Percentiles rank a stretch among this genome's conserved stretches.
phyloP scores from a whole-genome alignment of 2,329 filamentous ascomycete species.

The Microdochium bolleyi region DNA sequence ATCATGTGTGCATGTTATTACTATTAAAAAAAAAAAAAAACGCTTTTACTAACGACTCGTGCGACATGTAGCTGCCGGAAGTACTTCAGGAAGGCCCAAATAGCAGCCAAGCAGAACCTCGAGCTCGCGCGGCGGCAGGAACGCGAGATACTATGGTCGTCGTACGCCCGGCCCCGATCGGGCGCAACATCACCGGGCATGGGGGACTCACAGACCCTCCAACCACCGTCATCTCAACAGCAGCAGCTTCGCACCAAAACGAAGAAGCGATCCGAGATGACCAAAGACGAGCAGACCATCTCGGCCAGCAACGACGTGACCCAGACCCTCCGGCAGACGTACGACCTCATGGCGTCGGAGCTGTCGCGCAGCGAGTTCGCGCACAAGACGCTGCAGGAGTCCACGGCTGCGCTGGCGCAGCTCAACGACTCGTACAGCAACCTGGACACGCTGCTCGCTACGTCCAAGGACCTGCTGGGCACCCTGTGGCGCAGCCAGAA shows the following conservation, averaged over 20 bases:
- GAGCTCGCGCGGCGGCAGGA: constrained; percentile 68
- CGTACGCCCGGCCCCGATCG: constrained; percentile 39
- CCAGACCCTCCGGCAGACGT: constrained; percentile 72
- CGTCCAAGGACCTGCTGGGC: constrained; percentile 66
- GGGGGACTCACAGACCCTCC: neutral
- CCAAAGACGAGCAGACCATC: constrained; percentile 60
- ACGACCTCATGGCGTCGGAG: constrained; percentile 79
- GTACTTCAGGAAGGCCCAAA: constrained; percentile 74
- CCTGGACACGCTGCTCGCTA: constrained; percentile 69
- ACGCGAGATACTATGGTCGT: constrained; percentile 65
- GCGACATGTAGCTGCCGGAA: constrained; percentile 46
- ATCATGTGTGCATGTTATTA: too few species aligned
- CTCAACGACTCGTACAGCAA: constrained; percentile 75
- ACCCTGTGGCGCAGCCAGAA: constrained; percentile 83
- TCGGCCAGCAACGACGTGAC: constrained; percentile 80
- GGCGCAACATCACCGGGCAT: constrained; percentile 22
- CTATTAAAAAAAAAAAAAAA: too few species aligned
- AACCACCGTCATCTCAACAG: constrained; percentile 7
- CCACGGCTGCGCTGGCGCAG: constrained; percentile 71
- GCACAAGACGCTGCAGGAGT: constrained; percentile 79
- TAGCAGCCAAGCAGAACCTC: constrained; percentile 68
- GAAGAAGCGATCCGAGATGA: constrained; percentile 20
- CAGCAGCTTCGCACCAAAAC: constrained; percentile 22
- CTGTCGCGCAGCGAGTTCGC: constrained; percentile 83
- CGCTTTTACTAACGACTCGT: too few species aligned